Base-by-base conservation (phyloP, 345 rosid species). In the Lepidium aucheri region DNA sequence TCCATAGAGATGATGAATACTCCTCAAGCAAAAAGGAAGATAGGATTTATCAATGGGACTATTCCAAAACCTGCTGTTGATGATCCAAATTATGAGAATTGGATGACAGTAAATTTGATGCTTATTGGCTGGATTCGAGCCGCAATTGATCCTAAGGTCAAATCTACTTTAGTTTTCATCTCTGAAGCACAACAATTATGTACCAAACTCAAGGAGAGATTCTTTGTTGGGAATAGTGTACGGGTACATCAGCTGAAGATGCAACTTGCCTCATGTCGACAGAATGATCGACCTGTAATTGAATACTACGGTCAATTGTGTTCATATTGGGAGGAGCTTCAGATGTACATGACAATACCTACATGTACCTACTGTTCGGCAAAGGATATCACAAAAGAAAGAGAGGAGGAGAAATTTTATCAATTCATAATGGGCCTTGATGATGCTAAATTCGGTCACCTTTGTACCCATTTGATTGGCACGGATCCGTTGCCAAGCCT, bases 41-140 rank as follows among this genome's bases (percentile, higher is more conserved):
- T 2, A 6, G 1, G 36, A 0, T 51, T 26, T 7, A 51, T 51
- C 6, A 8, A 40, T 1, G 7, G 44, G 8, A 40, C 16, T 1
- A 20, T 7, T 1, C 0, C 0, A 0, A 51, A 50, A 13, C 35
- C 17, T 0, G 1, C 8, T 6, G 4, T 0, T 0, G 11, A 2
- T 0, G 2, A 4, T 8, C 7, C 11, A 0, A 11, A 51, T 8
- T 1, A 13, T 0, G 56, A 51, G 0, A 11, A 12, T 6, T 26
- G 54, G 54, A 28, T 28, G 32, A 28, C 1, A 28, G 32, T 28
- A 6, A 5, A 28, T 6, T 28, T 4, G 7, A 5, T 51, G 38
- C 7, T 51, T 0, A 6, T 28, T 0, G 38, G 38, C 0, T 51
- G 54, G 38, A 26, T 51, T 1, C 0, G 20, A 0, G 34, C 36